Evolutionary conservation across 305 asterid species (phyloP).

Genomic region (Solanum hybrid): DNA sequence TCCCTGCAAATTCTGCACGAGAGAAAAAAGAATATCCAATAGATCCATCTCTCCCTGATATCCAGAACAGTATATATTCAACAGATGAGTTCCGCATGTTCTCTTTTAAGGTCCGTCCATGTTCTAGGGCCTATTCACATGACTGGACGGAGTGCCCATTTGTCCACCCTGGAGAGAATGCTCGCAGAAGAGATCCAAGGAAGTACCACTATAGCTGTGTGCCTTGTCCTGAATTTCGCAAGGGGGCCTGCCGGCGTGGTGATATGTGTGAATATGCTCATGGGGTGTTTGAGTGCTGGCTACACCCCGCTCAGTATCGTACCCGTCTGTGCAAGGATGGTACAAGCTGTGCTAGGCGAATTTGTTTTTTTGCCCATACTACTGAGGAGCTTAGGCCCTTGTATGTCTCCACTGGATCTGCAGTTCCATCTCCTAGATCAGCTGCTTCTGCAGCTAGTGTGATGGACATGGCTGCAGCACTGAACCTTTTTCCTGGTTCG

Average conservation of each 20-base stretch:
- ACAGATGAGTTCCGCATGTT: conserved; percentile 72
- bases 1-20: conserved; percentile 17
- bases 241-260: conserved; percentile 58
- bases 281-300: conserved; percentile 73
- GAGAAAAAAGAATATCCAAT: conserved; percentile 63
- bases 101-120: conserved; percentile 55
- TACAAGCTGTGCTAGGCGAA: conserved; percentile 46
- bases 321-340: conserved; percentile 66
- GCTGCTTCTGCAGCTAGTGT: conserved; percentile 41
- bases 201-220: conserved; percentile 67
- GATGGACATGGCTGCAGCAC: conserved; percentile 63
- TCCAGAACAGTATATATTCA: conserved; percentile 51
- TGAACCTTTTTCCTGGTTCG: conserved; percentile 52
- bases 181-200: conserved; percentile 61
- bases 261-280: conserved; percentile 77
- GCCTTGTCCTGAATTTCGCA: conserved; percentile 65
- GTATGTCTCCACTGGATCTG: conserved; percentile 62
- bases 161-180: conserved; percentile 69
- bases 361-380: conserved; percentile 62
- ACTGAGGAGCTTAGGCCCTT: conserved; percentile 64
- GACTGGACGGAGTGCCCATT: conserved; percentile 80
- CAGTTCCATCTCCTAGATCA: conserved; percentile 56
- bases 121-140: conserved; percentile 68
- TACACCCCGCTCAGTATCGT: conserved; percentile 69
- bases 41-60: conserved; percentile 72